Conservation (phyloP, 78 protist species). For the Dictyostelium firmibasis region DNA sequence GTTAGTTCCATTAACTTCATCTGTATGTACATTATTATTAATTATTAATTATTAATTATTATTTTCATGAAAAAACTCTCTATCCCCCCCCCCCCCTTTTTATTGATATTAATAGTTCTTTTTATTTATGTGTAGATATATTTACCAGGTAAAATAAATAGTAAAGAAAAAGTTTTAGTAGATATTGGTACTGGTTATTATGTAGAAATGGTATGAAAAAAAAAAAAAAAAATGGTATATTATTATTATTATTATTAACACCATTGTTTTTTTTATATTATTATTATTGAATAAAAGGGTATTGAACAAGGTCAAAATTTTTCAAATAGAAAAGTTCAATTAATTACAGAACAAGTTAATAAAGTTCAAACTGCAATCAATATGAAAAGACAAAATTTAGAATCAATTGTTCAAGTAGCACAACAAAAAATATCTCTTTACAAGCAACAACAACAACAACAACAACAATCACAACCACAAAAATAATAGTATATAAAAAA, state of each 20-base stretch:
- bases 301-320: conserved; percentile 68
- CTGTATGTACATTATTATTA: conserved; percentile 20
- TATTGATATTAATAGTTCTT: not conserved
- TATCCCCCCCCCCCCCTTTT: not conserved
- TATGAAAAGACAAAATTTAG: conserved; percentile 47
- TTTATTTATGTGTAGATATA: conserved; percentile 13
- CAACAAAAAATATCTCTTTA: conserved; percentile 29
- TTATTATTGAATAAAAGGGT: not conserved
- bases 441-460: conserved; percentile 71
- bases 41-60: not conserved
- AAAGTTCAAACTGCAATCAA: conserved; percentile 64
- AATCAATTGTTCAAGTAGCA: conserved; percentile 68
- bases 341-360: conserved; percentile 51
- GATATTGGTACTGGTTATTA: conserved; percentile 76
- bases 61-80: not conserved
- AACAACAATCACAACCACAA: not conserved
- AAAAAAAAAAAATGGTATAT: not conserved
- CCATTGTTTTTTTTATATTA: not conserved
- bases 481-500: not conserved
- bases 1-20: conserved; percentile 69
- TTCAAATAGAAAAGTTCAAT: conserved; percentile 64
- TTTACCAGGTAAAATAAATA: conserved; percentile 59
- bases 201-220: conserved; percentile 61
- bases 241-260: not conserved
- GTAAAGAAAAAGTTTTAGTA: conserved; percentile 67